These are phyloP conservation scores for Lyophyllum shimeji DNA, from an alignment of 768 basidiomycete species.

Conservation along the genomic window DNA sequence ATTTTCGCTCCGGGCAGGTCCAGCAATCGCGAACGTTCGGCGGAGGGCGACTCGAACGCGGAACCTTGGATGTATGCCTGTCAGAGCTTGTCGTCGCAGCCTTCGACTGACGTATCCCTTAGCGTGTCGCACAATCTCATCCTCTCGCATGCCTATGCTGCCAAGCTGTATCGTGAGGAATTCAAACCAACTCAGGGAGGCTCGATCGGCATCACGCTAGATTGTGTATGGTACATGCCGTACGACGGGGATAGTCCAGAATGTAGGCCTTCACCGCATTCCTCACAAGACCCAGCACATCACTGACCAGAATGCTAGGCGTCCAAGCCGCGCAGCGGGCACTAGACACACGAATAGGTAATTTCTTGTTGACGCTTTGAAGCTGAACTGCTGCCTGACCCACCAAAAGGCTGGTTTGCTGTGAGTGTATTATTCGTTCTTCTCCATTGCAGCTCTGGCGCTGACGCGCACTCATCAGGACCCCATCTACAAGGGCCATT, in stretches of 20 bases:
- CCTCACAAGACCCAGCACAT: background rate
- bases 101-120: background rate
- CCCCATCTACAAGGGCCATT: conserved; percentile 70
- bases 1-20: conserved; percentile 70
- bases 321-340: conserved; percentile 61
- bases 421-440: conserved; percentile 21
- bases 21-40: conserved; percentile 54
- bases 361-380: background rate
- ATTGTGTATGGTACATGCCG: conserved; percentile 65
- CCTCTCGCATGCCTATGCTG: conserved; percentile 66
- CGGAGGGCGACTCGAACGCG: conserved; percentile 57
- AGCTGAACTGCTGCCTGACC: background rate
- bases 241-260: conserved; percentile 58
- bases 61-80: conserved; percentile 62
- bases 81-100: conserved; percentile 8
- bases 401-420: conserved; percentile 42
- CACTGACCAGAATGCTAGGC: conserved; percentile 34
- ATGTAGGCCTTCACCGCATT: conserved; percentile 41
- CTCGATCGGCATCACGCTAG: conserved; percentile 71
- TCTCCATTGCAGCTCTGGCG: conserved; percentile 6
- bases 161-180: conserved; percentile 60
- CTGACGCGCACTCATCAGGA: conserved; percentile 33
- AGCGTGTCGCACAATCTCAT: conserved; percentile 70
- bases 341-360: conserved; percentile 59
- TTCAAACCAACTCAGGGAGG: conserved; percentile 58